Evolutionary conservation across 225 moss, liverwort and hornwort species (phyloP).

Genomic region (Asterella californica): DNA sequence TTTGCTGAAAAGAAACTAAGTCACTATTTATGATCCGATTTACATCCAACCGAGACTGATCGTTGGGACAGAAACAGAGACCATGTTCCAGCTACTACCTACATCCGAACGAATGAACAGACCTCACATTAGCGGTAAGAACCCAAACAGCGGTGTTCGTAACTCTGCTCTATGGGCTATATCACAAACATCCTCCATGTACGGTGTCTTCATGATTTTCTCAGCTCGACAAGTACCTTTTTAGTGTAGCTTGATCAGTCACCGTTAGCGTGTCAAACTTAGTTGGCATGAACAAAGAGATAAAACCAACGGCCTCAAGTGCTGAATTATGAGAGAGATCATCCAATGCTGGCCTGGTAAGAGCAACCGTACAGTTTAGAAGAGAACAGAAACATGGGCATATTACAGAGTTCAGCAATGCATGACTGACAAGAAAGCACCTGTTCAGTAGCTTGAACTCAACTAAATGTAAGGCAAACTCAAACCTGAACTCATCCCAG

Average conservation of each 20-base stretch:
- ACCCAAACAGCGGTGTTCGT: conserved; percentile 9
- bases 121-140: not conserved
- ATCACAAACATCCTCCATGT: not conserved
- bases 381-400: not conserved
- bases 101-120: not conserved
- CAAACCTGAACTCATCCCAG: conserved; percentile 90
- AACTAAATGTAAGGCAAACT: not conserved
- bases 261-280: conserved; percentile 50
- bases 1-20: not conserved
- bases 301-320: conserved; percentile 80
- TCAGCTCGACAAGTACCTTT: conserved; percentile 49
- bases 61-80: not conserved
- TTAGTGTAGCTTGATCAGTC: conserved; percentile 45
- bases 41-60: not conserved
- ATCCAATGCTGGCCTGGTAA: conserved; percentile 76
- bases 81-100: not conserved
- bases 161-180: not conserved
- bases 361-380: not conserved
- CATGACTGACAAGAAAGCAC: not conserved
- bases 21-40: not conserved
- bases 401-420: not conserved
- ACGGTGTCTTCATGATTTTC: not conserved
- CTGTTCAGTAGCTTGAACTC: not conserved
- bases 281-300: conserved; percentile 80
- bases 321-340: conserved; percentile 85